These are phyloP conservation scores for Botrytis squamosa DNA, from an alignment of 2,329 filamentous ascomycete genomes.

Conservation along the genomic window DNA sequence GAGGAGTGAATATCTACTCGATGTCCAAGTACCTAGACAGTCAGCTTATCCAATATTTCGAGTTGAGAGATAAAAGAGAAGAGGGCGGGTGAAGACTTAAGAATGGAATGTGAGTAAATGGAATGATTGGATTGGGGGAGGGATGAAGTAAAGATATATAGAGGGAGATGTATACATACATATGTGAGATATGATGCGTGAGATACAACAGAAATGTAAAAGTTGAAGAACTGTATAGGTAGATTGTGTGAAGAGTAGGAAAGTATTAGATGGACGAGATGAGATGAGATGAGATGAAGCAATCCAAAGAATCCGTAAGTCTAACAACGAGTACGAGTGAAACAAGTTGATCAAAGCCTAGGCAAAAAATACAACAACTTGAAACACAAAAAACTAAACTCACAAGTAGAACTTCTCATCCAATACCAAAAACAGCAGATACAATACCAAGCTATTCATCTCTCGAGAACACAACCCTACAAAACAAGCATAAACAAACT, in stretches of 20 bases:
- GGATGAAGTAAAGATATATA: neutral
- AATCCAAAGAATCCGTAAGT: neutral
- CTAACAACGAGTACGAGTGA: neutral
- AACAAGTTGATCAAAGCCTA: neutral
- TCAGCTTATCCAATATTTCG: neutral
- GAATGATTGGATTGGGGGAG: rapidly evolving
- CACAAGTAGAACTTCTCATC: neutral
- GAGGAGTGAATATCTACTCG: neutral
- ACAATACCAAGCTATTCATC: neutral
- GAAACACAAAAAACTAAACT: neutral
- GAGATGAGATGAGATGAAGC: neutral
- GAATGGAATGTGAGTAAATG: too few relatives aligned
- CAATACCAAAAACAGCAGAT: neutral
- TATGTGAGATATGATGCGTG: neutral
- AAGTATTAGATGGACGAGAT: neutral
- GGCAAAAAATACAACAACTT: neutral
- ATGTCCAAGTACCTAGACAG: neutral
- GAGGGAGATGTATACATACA: rapidly evolving
- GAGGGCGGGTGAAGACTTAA: rapidly evolving
- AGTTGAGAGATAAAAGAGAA: neutral
- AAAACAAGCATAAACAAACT: neutral
- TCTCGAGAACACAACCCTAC: neutral
- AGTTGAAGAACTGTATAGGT: neutral
- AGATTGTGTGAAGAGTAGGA: too few relatives aligned
- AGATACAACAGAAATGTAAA: neutral